Base-by-base conservation (phyloP, 2,329 filamentous ascomycete genomes). In the Aspergillus transmontanensis region DNA sequence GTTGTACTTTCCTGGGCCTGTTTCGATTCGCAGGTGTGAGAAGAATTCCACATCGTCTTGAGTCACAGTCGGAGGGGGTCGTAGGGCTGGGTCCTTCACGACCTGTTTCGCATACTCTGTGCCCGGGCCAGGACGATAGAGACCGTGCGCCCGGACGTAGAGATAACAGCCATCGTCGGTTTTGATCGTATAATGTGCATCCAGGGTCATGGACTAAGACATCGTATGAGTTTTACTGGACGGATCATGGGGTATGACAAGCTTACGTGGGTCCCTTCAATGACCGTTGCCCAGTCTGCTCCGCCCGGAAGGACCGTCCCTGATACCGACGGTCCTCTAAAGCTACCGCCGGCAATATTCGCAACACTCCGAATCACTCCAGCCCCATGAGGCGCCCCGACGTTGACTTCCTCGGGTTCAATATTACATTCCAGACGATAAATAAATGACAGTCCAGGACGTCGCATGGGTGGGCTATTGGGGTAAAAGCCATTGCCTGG, bases 41-140 rank as follows among this genome's bases (percentile, higher is more conserved):
- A 72, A 73, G 55, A 72, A 72, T 41, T 71, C 68, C 4, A 72
- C 66, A 51, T 72, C 64, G n/a, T 70, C 66, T 34, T 72, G 68
- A 2, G 67, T 66, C 2, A 71, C 66, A 0, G 56, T 69, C 0
- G 60, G 21, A 19, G 66, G 67, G 4, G 70, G 69, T 7, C 60
- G 36, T 16, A 61, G 61, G 4, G 6, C 45, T 2, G 62, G 64
- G 43, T 70, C 54, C 2, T 54, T 55, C 1, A 60, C 70, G 7
- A 73, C 68, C 50, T 68, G 59, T 43, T 66, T 68, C 16, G 68
- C 67, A 57, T 72, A 72, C 1, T 62, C 59, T 2, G 72, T 71
- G 23, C 63, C 69, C 5, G 70, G 70, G 1, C 67, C 71, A 0
- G 68, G 69, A 6, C 69, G 65, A 34, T 72, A 73, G 4, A 73